Evolutionary conservation across 139 green algal genomes (phyloP).

Genomic region (Diplosphaera chodatii): DNA sequence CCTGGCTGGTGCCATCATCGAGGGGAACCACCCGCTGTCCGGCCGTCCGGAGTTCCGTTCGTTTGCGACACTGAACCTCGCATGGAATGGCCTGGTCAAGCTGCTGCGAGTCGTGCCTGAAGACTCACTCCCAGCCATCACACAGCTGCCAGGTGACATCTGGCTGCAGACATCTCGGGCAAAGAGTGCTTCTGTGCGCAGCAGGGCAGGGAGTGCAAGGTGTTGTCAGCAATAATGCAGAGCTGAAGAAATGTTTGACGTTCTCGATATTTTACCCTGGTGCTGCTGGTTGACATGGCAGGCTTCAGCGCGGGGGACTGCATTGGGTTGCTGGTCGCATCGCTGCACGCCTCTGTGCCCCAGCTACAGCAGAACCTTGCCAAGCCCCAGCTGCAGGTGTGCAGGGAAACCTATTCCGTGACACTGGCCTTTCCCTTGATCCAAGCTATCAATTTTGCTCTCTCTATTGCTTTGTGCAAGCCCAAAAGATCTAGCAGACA

Average conservation of each 20-base stretch:
- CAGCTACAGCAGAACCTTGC: background rate
- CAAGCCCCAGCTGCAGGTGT: background rate
- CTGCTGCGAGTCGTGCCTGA: background rate
- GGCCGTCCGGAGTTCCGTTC: slow-evolving; percentile 8
- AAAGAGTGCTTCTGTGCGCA: background rate
- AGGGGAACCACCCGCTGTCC: background rate
- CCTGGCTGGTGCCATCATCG: background rate
- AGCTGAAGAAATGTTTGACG: too few species aligned
- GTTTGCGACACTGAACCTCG: slow-evolving; percentile 12
- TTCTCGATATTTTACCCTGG: too few species aligned
- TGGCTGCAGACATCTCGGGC: too few species aligned
- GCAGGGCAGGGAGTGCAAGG: too few species aligned
- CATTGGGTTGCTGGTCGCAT: too few species aligned
- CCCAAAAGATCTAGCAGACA: background rate
- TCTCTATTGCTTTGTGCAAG: background rate
- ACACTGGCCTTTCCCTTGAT: background rate
- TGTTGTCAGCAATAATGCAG: too few species aligned
- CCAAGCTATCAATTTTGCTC: background rate
- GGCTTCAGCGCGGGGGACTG: too few species aligned
- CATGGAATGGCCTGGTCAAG: slow-evolving; percentile 8
- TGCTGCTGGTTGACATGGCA: too few species aligned
- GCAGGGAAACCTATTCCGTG: background rate
- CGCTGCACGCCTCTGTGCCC: too few species aligned
- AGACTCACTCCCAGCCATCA: background rate
- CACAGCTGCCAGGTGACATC: background rate